Conservation (phyloP, 2,329 filamentous ascomycete genomes). For the Rutstroemia sydowiana region DNA sequence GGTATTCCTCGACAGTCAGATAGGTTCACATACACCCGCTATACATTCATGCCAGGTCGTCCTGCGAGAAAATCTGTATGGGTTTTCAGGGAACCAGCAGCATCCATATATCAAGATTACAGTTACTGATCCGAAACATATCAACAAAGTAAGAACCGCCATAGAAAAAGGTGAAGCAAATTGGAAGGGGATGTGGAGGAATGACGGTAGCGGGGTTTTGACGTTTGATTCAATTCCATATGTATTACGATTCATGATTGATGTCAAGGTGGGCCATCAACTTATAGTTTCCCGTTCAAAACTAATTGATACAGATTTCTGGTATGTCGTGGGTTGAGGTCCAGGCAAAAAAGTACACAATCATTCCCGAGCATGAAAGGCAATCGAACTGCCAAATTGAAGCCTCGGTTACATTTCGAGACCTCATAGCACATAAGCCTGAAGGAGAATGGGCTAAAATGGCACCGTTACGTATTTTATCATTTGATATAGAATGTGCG, state of each 20-base stretch:
- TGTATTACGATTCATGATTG: conserved; percentile 94
- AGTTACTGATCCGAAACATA: conserved; percentile 80
- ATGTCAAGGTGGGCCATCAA: conserved; percentile 60
- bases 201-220: conserved; percentile 61
- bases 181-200: conserved; percentile 85
- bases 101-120: conserved; percentile 91
- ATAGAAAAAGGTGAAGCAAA: conserved; percentile 75
- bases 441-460: conserved; percentile 97
- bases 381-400: conserved; percentile 97
- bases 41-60: conserved; percentile 78
- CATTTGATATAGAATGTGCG: conserved; percentile 98
- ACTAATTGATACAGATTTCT: conserved; percentile 49
- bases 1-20: conserved; percentile 68
- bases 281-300: background rate
- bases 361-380: conserved; percentile 57
- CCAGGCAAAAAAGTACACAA: conserved; percentile 62
- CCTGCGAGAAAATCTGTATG: conserved; percentile 84
- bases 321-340: conserved; percentile 98
- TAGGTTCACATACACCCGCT: conserved; percentile 64
- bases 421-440: conserved; percentile 79
- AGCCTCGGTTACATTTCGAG: conserved; percentile 71
- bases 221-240: conserved; percentile 98
- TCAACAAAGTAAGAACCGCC: conserved; percentile 64
- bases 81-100: conserved; percentile 88
- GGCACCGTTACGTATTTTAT: conserved; percentile 85